Evolutionary conservation across 345 rosid species (phyloP).

Genomic region (Populus pruinosa): DNA sequence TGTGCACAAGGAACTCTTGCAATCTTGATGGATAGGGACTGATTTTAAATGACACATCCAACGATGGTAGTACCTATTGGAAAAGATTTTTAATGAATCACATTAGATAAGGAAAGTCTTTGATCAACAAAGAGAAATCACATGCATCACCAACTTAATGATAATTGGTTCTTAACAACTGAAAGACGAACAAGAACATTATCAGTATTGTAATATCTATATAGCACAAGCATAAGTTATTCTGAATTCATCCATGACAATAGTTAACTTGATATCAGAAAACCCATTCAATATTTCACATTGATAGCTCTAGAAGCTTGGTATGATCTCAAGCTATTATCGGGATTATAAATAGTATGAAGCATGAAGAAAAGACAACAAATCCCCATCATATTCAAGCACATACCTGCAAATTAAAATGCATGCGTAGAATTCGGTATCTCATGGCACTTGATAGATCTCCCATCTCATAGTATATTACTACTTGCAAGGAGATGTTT

Average conservation of each 20-base stretch:
- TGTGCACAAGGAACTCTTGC: constrained; percentile 76
- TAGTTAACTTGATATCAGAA: neutral
- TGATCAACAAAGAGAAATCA: neutral
- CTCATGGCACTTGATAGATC: constrained; percentile 66
- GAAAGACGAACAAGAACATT: neutral
- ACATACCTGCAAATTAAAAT: constrained; percentile 70
- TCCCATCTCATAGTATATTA: constrained; percentile 84
- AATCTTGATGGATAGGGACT: constrained; percentile 75
- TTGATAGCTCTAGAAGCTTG: neutral
- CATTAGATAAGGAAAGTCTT: neutral
- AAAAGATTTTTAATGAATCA: constrained; percentile 1
- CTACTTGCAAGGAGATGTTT: constrained; percentile 51
- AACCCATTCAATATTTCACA: neutral
- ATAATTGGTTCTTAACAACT: neutral
- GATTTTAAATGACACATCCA: constrained; percentile 71
- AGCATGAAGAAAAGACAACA: neutral
- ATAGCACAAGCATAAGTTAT: neutral
- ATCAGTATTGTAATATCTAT: neutral
- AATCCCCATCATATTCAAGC: constrained; percentile 13
- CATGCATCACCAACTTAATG: constrained; percentile 4
- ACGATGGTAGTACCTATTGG: constrained; percentile 70
- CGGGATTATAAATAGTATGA: neutral
- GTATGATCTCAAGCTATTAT: neutral
- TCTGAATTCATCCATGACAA: neutral
- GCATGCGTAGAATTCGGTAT: constrained; percentile 84